Evolutionary conservation across 352 stramenopile genomes (phyloP), one percentile per base, ranked within the genome.

Genomic region (Thraustochytrium sp.): DNA sequence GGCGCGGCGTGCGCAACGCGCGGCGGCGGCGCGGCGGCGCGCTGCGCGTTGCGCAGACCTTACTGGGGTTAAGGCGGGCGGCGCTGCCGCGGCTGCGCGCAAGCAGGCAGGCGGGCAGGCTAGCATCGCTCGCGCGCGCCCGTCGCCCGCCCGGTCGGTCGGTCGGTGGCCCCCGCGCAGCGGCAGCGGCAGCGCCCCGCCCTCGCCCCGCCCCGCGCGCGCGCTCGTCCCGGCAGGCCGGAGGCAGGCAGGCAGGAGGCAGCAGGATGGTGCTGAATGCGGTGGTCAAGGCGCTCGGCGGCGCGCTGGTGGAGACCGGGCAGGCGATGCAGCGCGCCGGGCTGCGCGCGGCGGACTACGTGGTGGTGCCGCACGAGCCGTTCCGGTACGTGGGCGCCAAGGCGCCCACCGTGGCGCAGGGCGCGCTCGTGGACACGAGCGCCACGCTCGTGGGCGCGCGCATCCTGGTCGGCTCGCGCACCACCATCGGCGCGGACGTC

Each of bases 321-420:
- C 68, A 80, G 68, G 68, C 68, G 46, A 26, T 80, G 46, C 68
- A 80, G 68, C 68, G 68, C 48, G 48, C 53, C 23, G 68, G 68
- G 36, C 48, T 80, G 16, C 68, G 68, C 53, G 31, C 26, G 23
- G 46, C 48, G n/a, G n/a, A 51, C 26, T n/a, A 64, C 68, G 46
- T 80, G n/a, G 68, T 64, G 23, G 44, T 80, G 21, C 26, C 42
- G 46, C 68, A 61, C 31, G 13, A 36, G 37, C 31, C 68, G 68
- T 80, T 46, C 68, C 23, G 21, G 44, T 80, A 13, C 5, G 44
- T 80, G 23, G 68, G 68, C 42, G 42, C n/a, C 31, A 13, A n/a
- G 42, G 9, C 8, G 46, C 68, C 48, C 29, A 34, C 21, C 46
- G 42, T 65, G 23, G 23, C 0, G 0, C 13, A 13, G 21, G 68